These are phyloP conservation scores for Trichoderma breve DNA, from an alignment of 2,329 filamentous ascomycete species.

Conservation along the genomic window DNA sequence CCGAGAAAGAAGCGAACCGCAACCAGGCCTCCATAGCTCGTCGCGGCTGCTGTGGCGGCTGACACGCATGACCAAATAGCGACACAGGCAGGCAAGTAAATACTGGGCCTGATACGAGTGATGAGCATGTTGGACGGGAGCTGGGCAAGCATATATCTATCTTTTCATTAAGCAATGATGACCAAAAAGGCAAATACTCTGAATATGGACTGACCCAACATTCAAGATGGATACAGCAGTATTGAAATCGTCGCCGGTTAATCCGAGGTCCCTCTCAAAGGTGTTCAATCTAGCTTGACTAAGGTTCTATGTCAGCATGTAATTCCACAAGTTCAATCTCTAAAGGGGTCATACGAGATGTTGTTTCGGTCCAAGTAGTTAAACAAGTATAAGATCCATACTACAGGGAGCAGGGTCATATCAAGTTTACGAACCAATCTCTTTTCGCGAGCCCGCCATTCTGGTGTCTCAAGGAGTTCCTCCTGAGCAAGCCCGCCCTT, in stretches of 20 bases:
- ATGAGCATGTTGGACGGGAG: slow-evolving; percentile 46
- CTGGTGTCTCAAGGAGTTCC: not conserved
- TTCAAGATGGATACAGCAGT: slow-evolving; percentile 34
- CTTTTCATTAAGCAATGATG: not conserved
- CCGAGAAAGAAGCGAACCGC: slow-evolving; percentile 45
- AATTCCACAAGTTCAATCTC: slow-evolving; percentile 8
- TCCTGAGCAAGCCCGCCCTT: not conserved
- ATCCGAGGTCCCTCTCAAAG: not conserved
- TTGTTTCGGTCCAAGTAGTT: slow-evolving; percentile 48
- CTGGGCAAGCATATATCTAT: slow-evolving; percentile 40
- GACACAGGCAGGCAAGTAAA: slow-evolving; percentile 38
- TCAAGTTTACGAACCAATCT: slow-evolving; percentile 65
- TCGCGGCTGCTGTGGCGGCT: slow-evolving; percentile 46
- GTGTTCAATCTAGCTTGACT: slow-evolving; percentile 3
- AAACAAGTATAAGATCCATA: slow-evolving; percentile 43
- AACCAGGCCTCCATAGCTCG: slow-evolving; percentile 49
- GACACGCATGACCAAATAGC: slow-evolving; percentile 39
- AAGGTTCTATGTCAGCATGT: not conserved
- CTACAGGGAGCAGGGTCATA: slow-evolving; percentile 51
- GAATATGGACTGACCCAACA: slow-evolving; percentile 36
- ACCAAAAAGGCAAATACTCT: fast-evolving
- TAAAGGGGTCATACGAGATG: slow-evolving; percentile 33
- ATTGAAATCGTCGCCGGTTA: slow-evolving; percentile 21
- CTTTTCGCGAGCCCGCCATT: slow-evolving; percentile 38
- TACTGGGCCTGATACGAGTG: slow-evolving; percentile 40